Conservation (phyloP, 306 rosid genomes). For the Cicer chorassanicum region DNA sequence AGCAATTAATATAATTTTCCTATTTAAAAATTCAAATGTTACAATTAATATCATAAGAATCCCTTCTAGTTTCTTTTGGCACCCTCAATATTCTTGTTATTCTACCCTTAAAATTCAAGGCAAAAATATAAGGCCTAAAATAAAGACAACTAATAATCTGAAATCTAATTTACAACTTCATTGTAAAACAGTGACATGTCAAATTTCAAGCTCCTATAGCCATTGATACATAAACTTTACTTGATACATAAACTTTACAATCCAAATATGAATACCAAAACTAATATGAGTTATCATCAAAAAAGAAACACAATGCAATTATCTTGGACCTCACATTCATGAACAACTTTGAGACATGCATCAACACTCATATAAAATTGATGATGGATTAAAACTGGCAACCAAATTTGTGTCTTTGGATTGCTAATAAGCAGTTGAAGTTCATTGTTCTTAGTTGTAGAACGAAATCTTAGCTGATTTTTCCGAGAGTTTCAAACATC, state of each 20-base stretch:
- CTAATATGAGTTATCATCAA: background rate
- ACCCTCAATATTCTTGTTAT: conserved; percentile 7
- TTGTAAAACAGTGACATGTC: conserved; percentile 3
- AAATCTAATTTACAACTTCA: conserved; percentile 6
- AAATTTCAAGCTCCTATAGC: background rate
- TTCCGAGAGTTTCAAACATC: background rate
- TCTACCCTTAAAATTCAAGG: background rate
- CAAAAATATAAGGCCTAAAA: conserved; percentile 26
- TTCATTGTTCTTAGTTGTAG: too few relatives aligned
- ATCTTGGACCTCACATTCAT: conserved; percentile 6
- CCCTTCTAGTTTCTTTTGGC: conserved; percentile 8
- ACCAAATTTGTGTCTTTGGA: conserved; percentile 3
- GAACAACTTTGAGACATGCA: background rate
- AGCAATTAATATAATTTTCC: background rate
- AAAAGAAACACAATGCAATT: background rate
- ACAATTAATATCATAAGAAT: background rate
- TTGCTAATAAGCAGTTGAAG: background rate
- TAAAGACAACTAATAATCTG: background rate
- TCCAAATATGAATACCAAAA: conserved; percentile 1
- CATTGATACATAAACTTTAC: background rate
- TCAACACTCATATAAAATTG: background rate
- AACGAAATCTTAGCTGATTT: background rate
- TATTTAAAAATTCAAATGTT: conserved; percentile 27
- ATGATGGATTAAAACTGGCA: background rate
- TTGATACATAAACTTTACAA: background rate